These are phyloP conservation scores for Petunia hybrid DNA, from an alignment of 305 asterid species.

Conservation along the genomic window DNA sequence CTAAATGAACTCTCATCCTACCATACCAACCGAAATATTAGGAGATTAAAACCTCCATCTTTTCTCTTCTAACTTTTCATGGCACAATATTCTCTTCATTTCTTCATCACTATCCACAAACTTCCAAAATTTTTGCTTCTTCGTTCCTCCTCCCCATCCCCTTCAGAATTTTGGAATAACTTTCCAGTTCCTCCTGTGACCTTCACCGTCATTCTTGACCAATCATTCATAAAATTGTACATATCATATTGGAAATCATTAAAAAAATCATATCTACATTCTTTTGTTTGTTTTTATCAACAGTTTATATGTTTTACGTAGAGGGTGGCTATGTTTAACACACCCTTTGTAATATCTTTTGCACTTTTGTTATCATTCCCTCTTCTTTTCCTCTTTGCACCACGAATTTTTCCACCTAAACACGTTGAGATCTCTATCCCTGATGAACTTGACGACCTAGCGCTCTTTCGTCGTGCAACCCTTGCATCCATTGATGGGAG, in stretches of 20 bases:
- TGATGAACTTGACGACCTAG: slow-evolving; percentile 78
- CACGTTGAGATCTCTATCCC: slow-evolving; percentile 53
- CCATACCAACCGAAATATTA: background rate
- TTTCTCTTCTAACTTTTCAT: slow-evolving; percentile 5
- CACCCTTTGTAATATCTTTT: slow-evolving; percentile 54
- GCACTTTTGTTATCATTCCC: slow-evolving; percentile 62
- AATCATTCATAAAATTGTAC: background rate
- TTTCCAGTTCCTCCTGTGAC: background rate
- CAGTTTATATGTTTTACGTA: background rate
- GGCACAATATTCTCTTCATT: background rate
- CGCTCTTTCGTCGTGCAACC: slow-evolving; percentile 72
- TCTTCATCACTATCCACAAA: slow-evolving; percentile 22
- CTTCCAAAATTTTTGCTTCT: background rate
- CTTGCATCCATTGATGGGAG: slow-evolving; percentile 44
- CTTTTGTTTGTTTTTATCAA: background rate
- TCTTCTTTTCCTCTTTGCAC: slow-evolving; percentile 61
- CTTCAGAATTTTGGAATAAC: background rate
- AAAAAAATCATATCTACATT: background rate
- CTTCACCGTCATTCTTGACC: background rate
- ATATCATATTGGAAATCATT: background rate
- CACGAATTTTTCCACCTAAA: slow-evolving; percentile 57
- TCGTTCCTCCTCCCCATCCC: slow-evolving; percentile 4
- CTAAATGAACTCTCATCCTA: slow-evolving; percentile 27
- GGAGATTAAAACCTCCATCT: slow-evolving; percentile 9
- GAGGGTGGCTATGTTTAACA: slow-evolving; percentile 49